Percentiles rank a stretch among this genome's conserved stretches.
Conservation (phyloP, 2,329 filamentous ascomycete species). For the Graphilbum sp. region DNA sequence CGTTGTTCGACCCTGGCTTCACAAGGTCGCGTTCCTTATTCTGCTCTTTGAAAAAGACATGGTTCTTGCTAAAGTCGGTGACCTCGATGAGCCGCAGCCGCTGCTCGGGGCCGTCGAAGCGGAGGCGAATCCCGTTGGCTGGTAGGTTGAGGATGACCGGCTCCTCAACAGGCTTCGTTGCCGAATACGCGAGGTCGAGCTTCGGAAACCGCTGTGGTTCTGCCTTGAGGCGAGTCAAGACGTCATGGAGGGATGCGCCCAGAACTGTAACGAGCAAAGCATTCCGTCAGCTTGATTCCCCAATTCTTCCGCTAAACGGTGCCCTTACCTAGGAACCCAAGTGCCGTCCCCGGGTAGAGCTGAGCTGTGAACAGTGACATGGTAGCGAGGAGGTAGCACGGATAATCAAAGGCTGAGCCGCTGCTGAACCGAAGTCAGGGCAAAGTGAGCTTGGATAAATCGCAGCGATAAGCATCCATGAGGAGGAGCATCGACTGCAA, state of each 20-base stretch:
- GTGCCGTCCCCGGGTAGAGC: constrained; percentile 47
- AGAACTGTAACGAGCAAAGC: constrained; percentile 47
- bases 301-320: too few species aligned
- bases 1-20: too few species aligned
- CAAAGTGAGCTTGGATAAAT: background rate
- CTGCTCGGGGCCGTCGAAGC: constrained; percentile 89
- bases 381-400: too few species aligned
- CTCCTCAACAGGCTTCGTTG: constrained; percentile 54
- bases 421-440: too few species aligned
- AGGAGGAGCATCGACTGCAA: too few species aligned
- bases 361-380: constrained; percentile 38
- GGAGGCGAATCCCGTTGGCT: constrained; percentile 72
- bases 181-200: constrained; percentile 68
- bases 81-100: constrained; percentile 82
- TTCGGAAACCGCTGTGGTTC: constrained; percentile 70
- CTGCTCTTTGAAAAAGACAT: constrained; percentile 61
- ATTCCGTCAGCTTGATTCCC: too few species aligned
- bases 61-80: constrained; percentile 71
- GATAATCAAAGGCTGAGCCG: too few species aligned
- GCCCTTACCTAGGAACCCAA: constrained; percentile 47
- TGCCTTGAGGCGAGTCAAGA: constrained; percentile 74
- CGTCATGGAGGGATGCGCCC: constrained; percentile 80
- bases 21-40: constrained; percentile 55
- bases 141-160: constrained; percentile 64
- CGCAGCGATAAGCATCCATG: background rate